Evolutionary conservation across 2,329 filamentous ascomycete species (phyloP), one percentile per base, ranked within the genome.

Genomic region (Xylariomycetidae sp.): DNA sequence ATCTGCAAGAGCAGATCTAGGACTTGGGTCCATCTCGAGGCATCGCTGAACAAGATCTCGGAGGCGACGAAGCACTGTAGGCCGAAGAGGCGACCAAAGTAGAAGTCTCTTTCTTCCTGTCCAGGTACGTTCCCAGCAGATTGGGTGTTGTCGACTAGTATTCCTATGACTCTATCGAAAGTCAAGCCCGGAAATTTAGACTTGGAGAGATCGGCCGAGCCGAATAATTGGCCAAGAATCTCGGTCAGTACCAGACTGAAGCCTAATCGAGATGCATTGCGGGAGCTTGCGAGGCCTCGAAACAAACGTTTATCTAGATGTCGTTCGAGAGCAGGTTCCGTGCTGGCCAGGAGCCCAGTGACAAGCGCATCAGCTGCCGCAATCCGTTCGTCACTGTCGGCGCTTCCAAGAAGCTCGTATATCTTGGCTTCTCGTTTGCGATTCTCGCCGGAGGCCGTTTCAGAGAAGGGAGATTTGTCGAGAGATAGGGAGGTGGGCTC

Each of bases 161-260:
- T 64, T 19, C 58, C 60, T 19, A 80, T 51, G 1, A 75, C 63
- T 35, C 66, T 71, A 15, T 78, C 69, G 44, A 82, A 81, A 0
- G 68, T 70, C 34, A 80, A 51, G 8, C 62, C 67, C 3, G 63
- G 41, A 45, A 79, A 82, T 44, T 66, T 72, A 6, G 63, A 55
- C 18, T 60, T 50, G 8, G 62, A 59, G 12, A 72, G 53, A 6
- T 64, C 51, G 25, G 67, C 61, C 11, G 65, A 48, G 2, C 76
- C 76, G 50, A 84, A 85, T 5, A 89, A 62, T 51, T 90, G 78
- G 4, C 76, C 71, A 27, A 95, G 57, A 7, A 94, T 66, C 59
- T 96, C 89, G 0, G 88, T 84, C 46, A 97, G 66, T 0, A 90
- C 90, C 35, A 96, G 72, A 34, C 88, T 94, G 58, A 94, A 96